Percentiles rank a stretch among this genome's conserved stretches.
Conservation (phyloP, 305 asterid genomes). For the Ruellia speciosa region DNA sequence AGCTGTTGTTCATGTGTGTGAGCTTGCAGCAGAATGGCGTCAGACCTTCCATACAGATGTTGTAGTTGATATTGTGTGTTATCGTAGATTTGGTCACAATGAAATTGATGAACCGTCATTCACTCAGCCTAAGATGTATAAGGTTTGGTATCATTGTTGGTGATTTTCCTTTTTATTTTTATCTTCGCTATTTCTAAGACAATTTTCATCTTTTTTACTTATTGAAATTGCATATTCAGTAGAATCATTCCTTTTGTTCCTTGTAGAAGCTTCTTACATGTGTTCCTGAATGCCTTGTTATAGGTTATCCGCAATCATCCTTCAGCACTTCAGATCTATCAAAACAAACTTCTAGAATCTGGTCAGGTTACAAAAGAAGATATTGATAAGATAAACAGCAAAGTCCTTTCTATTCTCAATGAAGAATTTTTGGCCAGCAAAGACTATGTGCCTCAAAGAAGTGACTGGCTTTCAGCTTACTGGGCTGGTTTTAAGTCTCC, state of each 20-base stretch:
- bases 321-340: slow-evolving; percentile 73
- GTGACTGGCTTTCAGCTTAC: slow-evolving; percentile 98
- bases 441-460: slow-evolving; percentile 61
- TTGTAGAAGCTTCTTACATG: neutral
- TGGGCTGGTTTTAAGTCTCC: slow-evolving; percentile 97
- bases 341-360: slow-evolving; percentile 63
- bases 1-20: slow-evolving; percentile 89
- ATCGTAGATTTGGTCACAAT: slow-evolving; percentile 90
- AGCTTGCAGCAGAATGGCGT: slow-evolving; percentile 98
- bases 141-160: slow-evolving; percentile 43
- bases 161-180: neutral
- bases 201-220: no score
- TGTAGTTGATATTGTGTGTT: slow-evolving; percentile 84
- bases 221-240: no score
- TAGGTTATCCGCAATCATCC: slow-evolving; percentile 81
- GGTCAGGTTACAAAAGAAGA: slow-evolving; percentile 68
- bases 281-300: slow-evolving; percentile 23
- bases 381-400: slow-evolving; percentile 56
- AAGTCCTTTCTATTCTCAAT: slow-evolving; percentile 65
- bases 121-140: slow-evolving; percentile 91
- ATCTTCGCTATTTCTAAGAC: neutral
- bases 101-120: slow-evolving; percentile 93
- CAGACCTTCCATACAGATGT: slow-evolving; percentile 92
- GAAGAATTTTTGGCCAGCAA: slow-evolving; percentile 92
- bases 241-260: no score